Conservation (phyloP, 2,329 filamentous ascomycete species). For the Claviceps quebecensis region DNA sequence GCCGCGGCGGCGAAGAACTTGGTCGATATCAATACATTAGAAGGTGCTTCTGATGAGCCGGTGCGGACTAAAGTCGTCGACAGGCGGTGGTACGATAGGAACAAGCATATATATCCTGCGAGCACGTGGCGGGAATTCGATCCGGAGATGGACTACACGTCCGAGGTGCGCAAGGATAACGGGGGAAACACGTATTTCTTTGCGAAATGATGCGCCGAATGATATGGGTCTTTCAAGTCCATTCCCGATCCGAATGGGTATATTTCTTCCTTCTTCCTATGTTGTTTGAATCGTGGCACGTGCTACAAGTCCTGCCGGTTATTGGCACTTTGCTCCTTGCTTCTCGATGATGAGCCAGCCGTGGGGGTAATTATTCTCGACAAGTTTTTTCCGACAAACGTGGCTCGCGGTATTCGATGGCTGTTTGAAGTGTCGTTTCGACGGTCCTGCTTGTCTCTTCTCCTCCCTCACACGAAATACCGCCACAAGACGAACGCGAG, state of each 20-base stretch:
- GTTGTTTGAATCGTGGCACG: neutral
- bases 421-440: neutral
- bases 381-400: neutral
- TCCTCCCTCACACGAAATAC: conserved; percentile 15
- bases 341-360: neutral
- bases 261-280: neutral
- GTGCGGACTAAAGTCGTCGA: conserved; percentile 86
- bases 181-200: conserved; percentile 94
- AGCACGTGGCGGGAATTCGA: conserved; percentile 95
- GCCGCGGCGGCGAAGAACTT: conserved; percentile 24
- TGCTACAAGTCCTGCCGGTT: neutral
- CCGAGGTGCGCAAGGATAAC: conserved; percentile 64
- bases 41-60: conserved; percentile 68
- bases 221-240: neutral
- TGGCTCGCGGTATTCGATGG: neutral
- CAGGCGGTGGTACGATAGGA: conserved; percentile 88
- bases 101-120: conserved; percentile 96
- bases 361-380: neutral
- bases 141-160: conserved; percentile 71
- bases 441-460: neutral
- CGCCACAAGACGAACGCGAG: conserved; percentile 20
- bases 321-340: neutral
- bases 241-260: conserved; percentile 1
- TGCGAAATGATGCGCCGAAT: conserved; percentile 23
- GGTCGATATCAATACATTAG: conserved; percentile 42